phyloP scores from a whole-genome alignment of 805 yeast species.

The Metschnikowia henanensis region DNA sequence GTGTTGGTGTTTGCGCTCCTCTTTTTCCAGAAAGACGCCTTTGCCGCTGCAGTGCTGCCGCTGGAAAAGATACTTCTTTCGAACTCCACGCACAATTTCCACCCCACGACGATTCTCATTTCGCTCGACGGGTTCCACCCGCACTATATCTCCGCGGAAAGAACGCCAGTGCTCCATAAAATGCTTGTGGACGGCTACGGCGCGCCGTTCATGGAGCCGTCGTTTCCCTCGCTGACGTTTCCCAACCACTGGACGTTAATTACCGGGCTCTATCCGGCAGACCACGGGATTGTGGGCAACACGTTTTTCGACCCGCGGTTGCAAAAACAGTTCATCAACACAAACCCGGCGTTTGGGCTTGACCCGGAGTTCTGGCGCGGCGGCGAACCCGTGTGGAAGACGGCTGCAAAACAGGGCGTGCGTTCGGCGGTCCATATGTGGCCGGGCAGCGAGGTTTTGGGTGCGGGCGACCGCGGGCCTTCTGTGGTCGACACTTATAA shows the following conservation, averaged over 20 bases:
- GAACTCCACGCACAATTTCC: slow-evolving; percentile 68
- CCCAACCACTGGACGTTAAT: slow-evolving; percentile 92
- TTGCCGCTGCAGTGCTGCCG: not conserved
- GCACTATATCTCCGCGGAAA: slow-evolving; percentile 62
- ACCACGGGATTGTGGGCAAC: slow-evolving; percentile 88
- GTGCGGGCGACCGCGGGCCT: slow-evolving; percentile 43
- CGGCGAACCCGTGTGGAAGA: slow-evolving; percentile 87
- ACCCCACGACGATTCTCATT: slow-evolving; percentile 78
- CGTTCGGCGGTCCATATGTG: slow-evolving; percentile 88
- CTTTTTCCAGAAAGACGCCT: slow-evolving; percentile 2
- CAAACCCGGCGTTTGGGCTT: slow-evolving; percentile 51
- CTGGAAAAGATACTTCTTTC: slow-evolving; percentile 25
- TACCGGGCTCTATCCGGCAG: slow-evolving; percentile 81
- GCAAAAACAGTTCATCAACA: slow-evolving; percentile 60
- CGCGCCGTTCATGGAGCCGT: slow-evolving; percentile 83
- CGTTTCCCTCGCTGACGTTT: slow-evolving; percentile 86
- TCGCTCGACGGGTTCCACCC: slow-evolving; percentile 94
- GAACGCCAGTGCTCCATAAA: slow-evolving; percentile 71
- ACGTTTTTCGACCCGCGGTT: slow-evolving; percentile 66
- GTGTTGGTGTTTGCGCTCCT: slow-evolving; percentile 13
- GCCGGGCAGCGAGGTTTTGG: slow-evolving; percentile 88
- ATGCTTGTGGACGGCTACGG: slow-evolving; percentile 54
- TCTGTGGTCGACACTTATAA: slow-evolving; percentile 63
- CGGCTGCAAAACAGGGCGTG: slow-evolving; percentile 63
- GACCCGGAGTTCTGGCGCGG: slow-evolving; percentile 73